These are phyloP conservation scores for Trichoderma brevicompactum DNA, from an alignment of 2,329 filamentous ascomycete species.

Conservation along the genomic window DNA sequence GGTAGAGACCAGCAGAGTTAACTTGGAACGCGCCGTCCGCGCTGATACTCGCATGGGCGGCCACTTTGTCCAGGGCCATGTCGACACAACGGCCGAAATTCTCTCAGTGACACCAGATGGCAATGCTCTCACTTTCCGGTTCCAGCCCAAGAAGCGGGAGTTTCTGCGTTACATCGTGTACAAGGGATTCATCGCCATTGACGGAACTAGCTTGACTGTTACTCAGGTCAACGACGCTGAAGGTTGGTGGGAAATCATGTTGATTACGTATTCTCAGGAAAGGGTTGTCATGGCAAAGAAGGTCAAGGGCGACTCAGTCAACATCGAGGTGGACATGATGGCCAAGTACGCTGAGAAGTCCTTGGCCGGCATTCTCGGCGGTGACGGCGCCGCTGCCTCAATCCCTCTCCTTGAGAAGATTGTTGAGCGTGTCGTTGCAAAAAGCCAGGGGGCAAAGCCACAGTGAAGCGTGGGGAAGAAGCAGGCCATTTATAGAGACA, in stretches of 20 bases:
- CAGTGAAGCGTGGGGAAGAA: constrained; percentile 1
- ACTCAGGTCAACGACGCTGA: constrained; percentile 80
- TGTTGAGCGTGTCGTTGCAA: constrained; percentile 74
- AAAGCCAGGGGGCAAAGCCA: constrained; percentile 49
- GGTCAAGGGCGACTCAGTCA: constrained; percentile 78
- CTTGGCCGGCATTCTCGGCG: constrained; percentile 69
- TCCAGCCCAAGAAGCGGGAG: constrained; percentile 69
- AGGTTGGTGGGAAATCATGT: constrained; percentile 94
- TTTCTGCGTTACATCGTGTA: constrained; percentile 89
- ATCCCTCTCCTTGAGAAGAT: constrained; percentile 70
- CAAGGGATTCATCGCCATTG: constrained; percentile 94
- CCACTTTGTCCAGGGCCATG: constrained; percentile 97
- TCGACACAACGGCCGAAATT: constrained; percentile 85
- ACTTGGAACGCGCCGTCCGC: constrained; percentile 91
- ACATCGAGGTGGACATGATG: constrained; percentile 90
- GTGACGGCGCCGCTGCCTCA: constrained; percentile 54
- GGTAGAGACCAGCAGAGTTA: constrained; percentile 69
- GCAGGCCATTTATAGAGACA: neutral
- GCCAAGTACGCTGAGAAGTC: constrained; percentile 90
- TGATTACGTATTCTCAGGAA: constrained; percentile 95
- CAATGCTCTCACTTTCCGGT: constrained; percentile 85
- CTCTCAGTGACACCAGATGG: constrained; percentile 76
- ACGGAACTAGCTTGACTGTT: constrained; percentile 92
- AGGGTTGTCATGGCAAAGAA: constrained; percentile 83
- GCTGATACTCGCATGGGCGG: constrained; percentile 95